A percentile compares a stretch with the other conserved stretches of the same genome.
phyloP scores from a whole-genome alignment of 2,329 filamentous ascomycete genomes.

The Ascochyta viciae-villosae region DNA sequence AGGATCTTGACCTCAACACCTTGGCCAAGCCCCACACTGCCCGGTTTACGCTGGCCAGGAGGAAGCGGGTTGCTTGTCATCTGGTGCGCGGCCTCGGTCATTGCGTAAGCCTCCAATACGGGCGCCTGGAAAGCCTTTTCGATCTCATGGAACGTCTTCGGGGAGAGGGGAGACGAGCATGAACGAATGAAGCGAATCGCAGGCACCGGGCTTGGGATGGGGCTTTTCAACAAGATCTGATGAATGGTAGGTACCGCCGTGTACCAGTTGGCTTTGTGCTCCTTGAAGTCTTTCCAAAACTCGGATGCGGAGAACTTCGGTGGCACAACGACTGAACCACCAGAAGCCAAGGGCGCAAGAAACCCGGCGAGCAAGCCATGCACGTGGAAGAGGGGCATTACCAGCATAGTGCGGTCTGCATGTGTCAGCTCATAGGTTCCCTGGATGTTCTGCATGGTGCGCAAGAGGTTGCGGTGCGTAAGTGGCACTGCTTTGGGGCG shows the following conservation, averaged over 20 bases:
- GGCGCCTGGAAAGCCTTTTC: constrained; percentile 78
- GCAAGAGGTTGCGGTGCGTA: constrained; percentile 80
- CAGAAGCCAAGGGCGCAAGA: constrained; percentile 76
- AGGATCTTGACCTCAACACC: constrained; percentile 84
- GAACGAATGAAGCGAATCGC: constrained; percentile 86
- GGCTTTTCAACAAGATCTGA: constrained; percentile 81
- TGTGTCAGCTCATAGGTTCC: constrained; percentile 76
- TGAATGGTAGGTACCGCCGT: constrained; percentile 93
- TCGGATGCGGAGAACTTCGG: constrained; percentile 79
- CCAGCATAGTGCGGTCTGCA: constrained; percentile 79
- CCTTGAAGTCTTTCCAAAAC: constrained; percentile 81
- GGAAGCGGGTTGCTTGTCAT: constrained; percentile 73
- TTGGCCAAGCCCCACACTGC: constrained; percentile 82
- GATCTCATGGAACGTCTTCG: constrained; percentile 80
- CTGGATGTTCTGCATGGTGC: constrained; percentile 84
- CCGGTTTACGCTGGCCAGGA: constrained; percentile 77
- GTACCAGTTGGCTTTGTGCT: constrained; percentile 85
- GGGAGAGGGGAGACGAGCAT: constrained; percentile 83
- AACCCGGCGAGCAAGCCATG: constrained; percentile 87
- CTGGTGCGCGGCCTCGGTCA: constrained; percentile 89
- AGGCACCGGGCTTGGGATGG: constrained; percentile 71
- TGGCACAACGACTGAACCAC: constrained; percentile 81
- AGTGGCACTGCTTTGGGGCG: constrained; percentile 83
- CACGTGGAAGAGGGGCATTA: constrained; percentile 92
- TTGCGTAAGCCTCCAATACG: constrained; percentile 88